These are phyloP conservation scores for Sporothrix schenckii DNA, from an alignment of 2,329 filamentous ascomycete species.

Conservation along the genomic window DNA sequence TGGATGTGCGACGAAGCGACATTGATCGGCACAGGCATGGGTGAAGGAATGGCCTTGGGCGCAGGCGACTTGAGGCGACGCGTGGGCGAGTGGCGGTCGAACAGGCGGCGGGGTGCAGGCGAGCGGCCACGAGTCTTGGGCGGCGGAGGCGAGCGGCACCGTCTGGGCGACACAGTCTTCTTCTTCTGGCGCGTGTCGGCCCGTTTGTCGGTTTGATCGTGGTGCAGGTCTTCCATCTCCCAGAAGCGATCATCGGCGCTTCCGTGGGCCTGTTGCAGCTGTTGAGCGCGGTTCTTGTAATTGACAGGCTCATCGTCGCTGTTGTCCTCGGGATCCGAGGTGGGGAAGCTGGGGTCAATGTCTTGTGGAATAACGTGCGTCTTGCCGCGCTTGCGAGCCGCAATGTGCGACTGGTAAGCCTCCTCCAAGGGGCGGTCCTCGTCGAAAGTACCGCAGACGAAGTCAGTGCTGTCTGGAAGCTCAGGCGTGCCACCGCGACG, in stretches of 20 bases:
- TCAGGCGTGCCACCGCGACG: slow-evolving; percentile 74
- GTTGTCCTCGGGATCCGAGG: slow-evolving; percentile 86
- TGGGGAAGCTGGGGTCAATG: slow-evolving; percentile 95
- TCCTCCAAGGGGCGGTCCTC: slow-evolving; percentile 94
- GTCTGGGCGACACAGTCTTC: slow-evolving; percentile 61
- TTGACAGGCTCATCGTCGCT: slow-evolving; percentile 66
- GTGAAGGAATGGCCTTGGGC: slow-evolving; percentile 45
- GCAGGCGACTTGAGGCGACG: slow-evolving; percentile 69
- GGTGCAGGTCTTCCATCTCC: slow-evolving; percentile 67
- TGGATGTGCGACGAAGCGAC: neutral
- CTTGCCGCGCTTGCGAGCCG: slow-evolving; percentile 78
- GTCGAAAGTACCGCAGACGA: slow-evolving; percentile 96
- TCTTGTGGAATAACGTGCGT: slow-evolving; percentile 88
- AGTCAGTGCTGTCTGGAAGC: slow-evolving; percentile 95
- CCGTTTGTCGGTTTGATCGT: slow-evolving; percentile 58
- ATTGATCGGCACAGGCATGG: slow-evolving; percentile 1
- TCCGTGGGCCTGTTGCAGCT: slow-evolving; percentile 43
- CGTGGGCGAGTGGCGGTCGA: slow-evolving; percentile 70
- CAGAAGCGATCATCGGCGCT: slow-evolving; percentile 67
- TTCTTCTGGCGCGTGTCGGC: slow-evolving; percentile 55
- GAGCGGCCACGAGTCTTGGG: slow-evolving; percentile 56
- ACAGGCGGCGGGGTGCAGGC: slow-evolving; percentile 62
- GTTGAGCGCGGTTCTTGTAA: slow-evolving; percentile 24
- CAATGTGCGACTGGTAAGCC: slow-evolving; percentile 83
- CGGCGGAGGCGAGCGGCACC: slow-evolving; percentile 60